Evolutionary conservation across 2,329 filamentous ascomycete species (phyloP), one percentile per base, ranked within the genome.

Genomic region (Aspergillus aculeatinus): DNA sequence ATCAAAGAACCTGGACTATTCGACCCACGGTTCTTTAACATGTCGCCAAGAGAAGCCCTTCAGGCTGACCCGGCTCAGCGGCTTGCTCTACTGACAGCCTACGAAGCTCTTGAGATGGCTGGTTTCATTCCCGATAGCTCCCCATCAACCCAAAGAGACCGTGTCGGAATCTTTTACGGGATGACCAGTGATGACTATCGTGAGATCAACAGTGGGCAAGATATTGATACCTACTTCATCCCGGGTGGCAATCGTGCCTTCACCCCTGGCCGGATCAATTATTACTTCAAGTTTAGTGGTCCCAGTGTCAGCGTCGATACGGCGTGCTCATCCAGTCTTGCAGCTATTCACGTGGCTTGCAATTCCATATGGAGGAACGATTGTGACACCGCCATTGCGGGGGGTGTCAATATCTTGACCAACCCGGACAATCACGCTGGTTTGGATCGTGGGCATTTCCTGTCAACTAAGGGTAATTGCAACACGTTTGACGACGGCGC

Each of bases 21-120:
- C 69, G 90, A 94, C 68, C 87, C 89, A n/a, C 82, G 88, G 1
- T 93, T 94, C 77, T 94, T 94, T 83, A 92, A 92, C 76, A 92
- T 94, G 87, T 92, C 89, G 39, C 89, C 90, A 5, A 86, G 89
- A 67, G 90, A 94, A 76, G 91, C 91, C 29, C 85, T 86, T 55
- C 89, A 92, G 71, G 92, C 89, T 1, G 90, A 94, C 72, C 91
- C 91, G 0, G 91, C 91, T 84, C 90, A 92, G 72, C 85, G 91
- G 66, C 82, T 94, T 66, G 89, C 89, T 2, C 78, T 95, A 23
- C 85, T 88, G 5, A 92, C 90, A 4, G 89, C 89, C 0, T 94
- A 92, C 68, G 90, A 94, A 71, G 90, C 91, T 0, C 80, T 95
- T 48, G 91, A 95, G 73, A 90, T 91, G 86, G 87, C 88, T 44